phyloP scores from a whole-genome alignment of 306 rosid genomes.

The Myrica gale region DNA sequence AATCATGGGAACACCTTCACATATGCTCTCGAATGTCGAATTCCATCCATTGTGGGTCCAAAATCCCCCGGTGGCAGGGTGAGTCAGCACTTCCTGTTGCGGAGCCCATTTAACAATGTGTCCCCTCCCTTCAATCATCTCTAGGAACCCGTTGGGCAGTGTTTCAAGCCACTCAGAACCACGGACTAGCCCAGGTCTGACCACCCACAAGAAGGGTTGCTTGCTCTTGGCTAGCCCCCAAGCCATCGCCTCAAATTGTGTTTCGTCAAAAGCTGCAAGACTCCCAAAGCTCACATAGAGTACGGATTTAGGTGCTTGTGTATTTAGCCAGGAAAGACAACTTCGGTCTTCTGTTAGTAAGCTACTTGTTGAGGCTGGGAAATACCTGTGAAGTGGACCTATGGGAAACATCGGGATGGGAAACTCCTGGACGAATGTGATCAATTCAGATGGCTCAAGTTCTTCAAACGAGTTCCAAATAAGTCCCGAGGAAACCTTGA shows the following conservation, averaged over 20 bases:
- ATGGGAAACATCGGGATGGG: constrained; percentile 52
- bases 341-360: constrained; percentile 40
- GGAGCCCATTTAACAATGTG: constrained; percentile 74
- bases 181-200: constrained; percentile 47
- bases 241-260: constrained; percentile 54
- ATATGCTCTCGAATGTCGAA: constrained; percentile 59
- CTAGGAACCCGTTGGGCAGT: constrained; percentile 46
- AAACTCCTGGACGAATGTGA: constrained; percentile 18
- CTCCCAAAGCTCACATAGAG: constrained; percentile 69
- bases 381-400: constrained; percentile 61
- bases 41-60: constrained; percentile 79
- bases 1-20: constrained; percentile 71
- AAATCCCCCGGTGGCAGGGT: constrained; percentile 52
- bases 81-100: constrained; percentile 59
- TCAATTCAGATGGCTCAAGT: constrained; percentile 44
- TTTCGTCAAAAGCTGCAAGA: constrained; percentile 31
- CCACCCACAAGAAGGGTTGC: constrained; percentile 67
- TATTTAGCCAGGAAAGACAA: constrained; percentile 53
- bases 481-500: constrained; percentile 46
- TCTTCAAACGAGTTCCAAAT: constrained; percentile 60
- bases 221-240: constrained; percentile 58
- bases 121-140: constrained; percentile 42
- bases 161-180: constrained; percentile 52
- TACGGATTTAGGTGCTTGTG: constrained; percentile 41
- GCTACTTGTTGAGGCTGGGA: constrained; percentile 31